These are phyloP conservation scores for Cutaneotrichosporon daszewskae DNA, from an alignment of 1,284 basidiomycete genomes.

Conservation along the genomic window DNA sequence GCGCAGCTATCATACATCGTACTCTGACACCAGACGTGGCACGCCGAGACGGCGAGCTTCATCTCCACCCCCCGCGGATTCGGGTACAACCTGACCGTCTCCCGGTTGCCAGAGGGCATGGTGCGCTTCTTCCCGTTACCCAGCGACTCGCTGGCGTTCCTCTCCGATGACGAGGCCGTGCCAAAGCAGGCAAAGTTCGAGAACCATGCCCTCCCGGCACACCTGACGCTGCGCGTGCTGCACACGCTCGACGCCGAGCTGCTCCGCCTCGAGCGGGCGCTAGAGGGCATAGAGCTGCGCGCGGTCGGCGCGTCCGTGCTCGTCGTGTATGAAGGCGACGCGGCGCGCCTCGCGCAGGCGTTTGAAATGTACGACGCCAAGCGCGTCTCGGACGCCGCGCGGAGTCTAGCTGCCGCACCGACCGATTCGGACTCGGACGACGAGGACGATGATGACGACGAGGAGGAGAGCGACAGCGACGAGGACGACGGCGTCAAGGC, in stretches of 20 bases:
- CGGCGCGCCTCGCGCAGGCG: slow-evolving; percentile 48
- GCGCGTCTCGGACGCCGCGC: slow-evolving; percentile 8
- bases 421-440: slow-evolving; percentile 41
- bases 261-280: slow-evolving; percentile 53
- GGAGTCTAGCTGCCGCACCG: slow-evolving; percentile 1
- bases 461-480: slow-evolving; percentile 38
- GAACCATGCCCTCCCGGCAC: slow-evolving; percentile 53
- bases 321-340: slow-evolving; percentile 75
- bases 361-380: slow-evolving; percentile 49
- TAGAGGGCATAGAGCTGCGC: slow-evolving; percentile 61
- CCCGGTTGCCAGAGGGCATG: slow-evolving; percentile 68
- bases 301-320: slow-evolving; percentile 78
- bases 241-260: slow-evolving; percentile 50
- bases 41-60: slow-evolving; percentile 55
- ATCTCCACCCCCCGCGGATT: slow-evolving; percentile 68
- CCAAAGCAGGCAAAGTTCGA: slow-evolving; percentile 11
- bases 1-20: background rate
- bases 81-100: slow-evolving; percentile 66
- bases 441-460: slow-evolving; percentile 18
- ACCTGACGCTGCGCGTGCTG: slow-evolving; percentile 59
- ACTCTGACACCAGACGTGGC: slow-evolving; percentile 62
- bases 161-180: background rate
- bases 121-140: slow-evolving; percentile 67
- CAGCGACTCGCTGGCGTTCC: slow-evolving; percentile 12
- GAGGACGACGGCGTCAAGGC: slow-evolving; percentile 22